phyloP scores from a whole-genome alignment of 73 alveolate genomes.

The Paramecium primaurelia region DNA sequence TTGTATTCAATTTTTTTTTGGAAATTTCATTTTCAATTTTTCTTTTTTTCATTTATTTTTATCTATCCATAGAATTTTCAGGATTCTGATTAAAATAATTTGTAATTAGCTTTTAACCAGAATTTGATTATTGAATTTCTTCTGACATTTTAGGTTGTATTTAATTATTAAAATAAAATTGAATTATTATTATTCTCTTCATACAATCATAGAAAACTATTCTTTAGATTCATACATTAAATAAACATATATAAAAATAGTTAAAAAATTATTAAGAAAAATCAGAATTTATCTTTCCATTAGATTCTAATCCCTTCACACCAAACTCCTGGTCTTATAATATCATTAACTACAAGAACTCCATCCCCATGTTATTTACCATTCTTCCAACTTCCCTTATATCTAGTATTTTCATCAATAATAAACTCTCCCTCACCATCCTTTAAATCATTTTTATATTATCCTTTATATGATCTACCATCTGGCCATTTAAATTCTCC shows the following conservation, averaged over 20 bases:
- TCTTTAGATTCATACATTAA: background rate
- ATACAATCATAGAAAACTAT: background rate
- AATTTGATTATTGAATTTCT: background rate
- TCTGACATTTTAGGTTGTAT: constrained; percentile 29
- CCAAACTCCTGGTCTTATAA: background rate
- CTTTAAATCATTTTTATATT: constrained; percentile 32
- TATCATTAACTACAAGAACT: background rate
- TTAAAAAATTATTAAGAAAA: background rate
- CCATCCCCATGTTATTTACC: constrained; percentile 64
- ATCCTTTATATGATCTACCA: constrained; percentile 33
- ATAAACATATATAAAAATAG: background rate
- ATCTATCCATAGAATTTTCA: background rate
- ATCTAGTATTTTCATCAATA: background rate
- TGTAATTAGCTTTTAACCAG: background rate
- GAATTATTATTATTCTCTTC: background rate
- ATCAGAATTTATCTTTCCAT: constrained; percentile 2
- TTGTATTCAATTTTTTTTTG: background rate
- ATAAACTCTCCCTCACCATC: constrained; percentile 56
- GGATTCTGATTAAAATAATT: background rate
- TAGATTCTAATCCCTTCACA: constrained; percentile 14
- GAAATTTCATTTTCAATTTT: background rate
- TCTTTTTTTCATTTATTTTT: background rate
- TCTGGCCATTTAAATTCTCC: constrained; percentile 58
- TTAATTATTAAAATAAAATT: background rate
- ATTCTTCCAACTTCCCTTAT: constrained; percentile 58